Evolutionary conservation across 345 rosid species (phyloP).

Genomic region (Salix dunnii): DNA sequence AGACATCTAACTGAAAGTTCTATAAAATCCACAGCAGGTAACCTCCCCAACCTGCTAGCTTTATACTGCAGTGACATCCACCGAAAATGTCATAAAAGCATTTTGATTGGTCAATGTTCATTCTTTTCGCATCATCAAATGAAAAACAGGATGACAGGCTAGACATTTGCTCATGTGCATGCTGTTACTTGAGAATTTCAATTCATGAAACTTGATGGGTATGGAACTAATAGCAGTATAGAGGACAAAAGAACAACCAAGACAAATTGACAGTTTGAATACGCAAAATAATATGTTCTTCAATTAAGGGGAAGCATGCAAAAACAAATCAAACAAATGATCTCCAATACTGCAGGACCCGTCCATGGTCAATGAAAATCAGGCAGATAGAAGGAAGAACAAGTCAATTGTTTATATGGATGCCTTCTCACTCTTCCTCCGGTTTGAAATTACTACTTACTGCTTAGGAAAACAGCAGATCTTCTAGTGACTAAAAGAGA

Average conservation of each 20-base stretch:
- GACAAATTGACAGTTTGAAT: neutral
- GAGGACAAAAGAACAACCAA: neutral
- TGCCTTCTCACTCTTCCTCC: neutral
- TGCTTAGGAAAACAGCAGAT: neutral
- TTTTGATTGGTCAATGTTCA: conserved; percentile 26
- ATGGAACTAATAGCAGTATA: neutral
- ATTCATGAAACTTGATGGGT: neutral
- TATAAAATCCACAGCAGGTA: conserved; percentile 49
- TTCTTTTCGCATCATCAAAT: conserved; percentile 27
- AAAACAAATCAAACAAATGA: neutral
- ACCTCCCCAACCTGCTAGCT: conserved; percentile 71
- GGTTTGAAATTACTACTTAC: neutral
- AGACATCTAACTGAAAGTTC: conserved; percentile 56
- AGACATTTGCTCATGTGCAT: neutral
- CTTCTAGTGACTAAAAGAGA: neutral
- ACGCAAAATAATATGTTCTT: neutral
- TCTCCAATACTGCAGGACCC: neutral
- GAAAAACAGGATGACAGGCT: conserved; percentile 1
- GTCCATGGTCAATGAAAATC: neutral
- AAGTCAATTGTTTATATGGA: neutral
- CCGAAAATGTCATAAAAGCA: conserved; percentile 49
- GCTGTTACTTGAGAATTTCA: neutral
- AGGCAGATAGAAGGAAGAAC: neutral
- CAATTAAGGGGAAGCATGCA: neutral
- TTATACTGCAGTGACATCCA: conserved; percentile 68